Conservation (phyloP, 192 early-diverging fungal species). For the Gonapodya sp. region DNA sequence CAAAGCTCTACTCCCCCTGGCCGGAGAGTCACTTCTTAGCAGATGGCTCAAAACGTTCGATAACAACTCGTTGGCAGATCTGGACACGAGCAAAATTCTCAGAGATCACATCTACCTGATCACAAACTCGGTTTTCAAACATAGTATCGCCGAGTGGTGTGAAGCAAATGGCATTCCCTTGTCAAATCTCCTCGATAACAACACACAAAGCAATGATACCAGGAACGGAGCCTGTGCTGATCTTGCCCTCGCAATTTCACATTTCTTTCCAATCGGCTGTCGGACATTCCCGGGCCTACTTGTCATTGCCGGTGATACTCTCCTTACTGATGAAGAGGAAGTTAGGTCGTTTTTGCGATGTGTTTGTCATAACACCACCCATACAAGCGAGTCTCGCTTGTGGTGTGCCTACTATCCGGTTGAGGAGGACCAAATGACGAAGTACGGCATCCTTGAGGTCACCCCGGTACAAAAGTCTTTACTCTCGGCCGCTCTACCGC, state of each 20-base stretch:
- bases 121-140: no score
- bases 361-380: background rate
- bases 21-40: background rate
- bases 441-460: background rate
- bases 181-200: background rate
- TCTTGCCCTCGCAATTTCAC: background rate
- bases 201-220: background rate
- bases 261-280: background rate
- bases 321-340: background rate
- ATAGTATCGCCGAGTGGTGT: no score
- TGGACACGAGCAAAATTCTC: no score
- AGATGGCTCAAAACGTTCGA: background rate
- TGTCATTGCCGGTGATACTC: background rate
- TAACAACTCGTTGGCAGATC: no score
- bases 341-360: background rate
- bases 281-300: background rate
- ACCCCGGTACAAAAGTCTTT: background rate
- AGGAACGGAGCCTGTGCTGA: background rate
- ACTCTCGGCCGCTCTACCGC: background rate
- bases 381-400: background rate
- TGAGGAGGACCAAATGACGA: background rate
- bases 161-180: no score
- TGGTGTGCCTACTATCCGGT: background rate
- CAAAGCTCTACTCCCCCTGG: background rate
- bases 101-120: no score